Percentiles rank a stretch among this genome's conserved stretches.
These are phyloP conservation scores for Saposhnikovia divaricata DNA, from an alignment of 129 eudicot genomes.

Conservation along the genomic window DNA sequence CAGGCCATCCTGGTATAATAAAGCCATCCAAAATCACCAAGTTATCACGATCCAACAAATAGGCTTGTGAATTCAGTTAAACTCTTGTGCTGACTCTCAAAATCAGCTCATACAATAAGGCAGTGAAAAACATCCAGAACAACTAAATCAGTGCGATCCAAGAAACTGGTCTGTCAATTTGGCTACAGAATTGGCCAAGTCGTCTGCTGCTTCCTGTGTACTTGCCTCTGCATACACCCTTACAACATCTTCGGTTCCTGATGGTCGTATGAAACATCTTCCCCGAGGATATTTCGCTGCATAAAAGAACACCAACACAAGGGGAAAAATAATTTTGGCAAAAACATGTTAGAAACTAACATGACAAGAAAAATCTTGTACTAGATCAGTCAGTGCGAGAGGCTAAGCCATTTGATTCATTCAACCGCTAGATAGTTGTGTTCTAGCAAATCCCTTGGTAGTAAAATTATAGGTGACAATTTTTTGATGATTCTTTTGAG, in stretches of 20 bases:
- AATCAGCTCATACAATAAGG: background rate
- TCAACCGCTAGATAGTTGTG: background rate
- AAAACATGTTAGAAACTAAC: background rate
- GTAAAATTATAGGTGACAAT: background rate
- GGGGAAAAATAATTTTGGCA: background rate
- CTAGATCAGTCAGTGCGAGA: background rate
- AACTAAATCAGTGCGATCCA: slow-evolving; percentile 17
- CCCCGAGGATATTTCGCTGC: slow-evolving; percentile 59
- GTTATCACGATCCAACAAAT: background rate
- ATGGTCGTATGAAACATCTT: slow-evolving; percentile 85
- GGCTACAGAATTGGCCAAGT: slow-evolving; percentile 57
- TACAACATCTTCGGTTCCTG: slow-evolving; percentile 85
- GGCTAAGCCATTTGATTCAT: background rate
- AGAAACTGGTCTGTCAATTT: slow-evolving; percentile 52
- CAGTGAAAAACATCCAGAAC: background rate
- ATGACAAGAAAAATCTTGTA: background rate
- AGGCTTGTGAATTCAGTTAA: background rate
- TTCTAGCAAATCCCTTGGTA: too few relatives aligned
- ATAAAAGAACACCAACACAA: background rate
- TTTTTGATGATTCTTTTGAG: background rate
- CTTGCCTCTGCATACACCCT: slow-evolving; percentile 89
- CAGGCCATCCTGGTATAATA: background rate
- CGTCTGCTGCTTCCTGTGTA: slow-evolving; percentile 68
- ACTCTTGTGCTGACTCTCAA: background rate
- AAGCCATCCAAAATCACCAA: background rate